Conservation (phyloP, 2,329 filamentous ascomycete genomes). For the Tolypocladium capitatum region DNA sequence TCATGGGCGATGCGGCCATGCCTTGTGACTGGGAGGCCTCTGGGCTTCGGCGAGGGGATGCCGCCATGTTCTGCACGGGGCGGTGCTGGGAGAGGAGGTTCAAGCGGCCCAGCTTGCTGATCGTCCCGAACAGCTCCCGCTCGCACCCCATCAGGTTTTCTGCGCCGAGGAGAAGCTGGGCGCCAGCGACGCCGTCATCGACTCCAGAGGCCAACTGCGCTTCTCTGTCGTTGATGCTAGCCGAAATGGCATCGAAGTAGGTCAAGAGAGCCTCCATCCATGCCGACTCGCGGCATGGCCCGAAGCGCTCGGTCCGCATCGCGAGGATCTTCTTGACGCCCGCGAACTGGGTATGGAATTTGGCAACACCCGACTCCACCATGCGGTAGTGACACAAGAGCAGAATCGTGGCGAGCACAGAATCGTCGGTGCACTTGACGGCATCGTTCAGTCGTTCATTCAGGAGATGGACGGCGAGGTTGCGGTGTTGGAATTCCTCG, state of each 20-base stretch:
- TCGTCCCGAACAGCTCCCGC: conserved; percentile 70
- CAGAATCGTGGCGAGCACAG: conserved; percentile 74
- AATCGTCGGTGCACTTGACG: conserved; percentile 65
- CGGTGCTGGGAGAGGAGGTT: conserved; percentile 70
- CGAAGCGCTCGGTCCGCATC: conserved; percentile 42
- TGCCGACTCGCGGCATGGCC: conserved; percentile 52
- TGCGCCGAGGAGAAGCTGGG: conserved; percentile 43
- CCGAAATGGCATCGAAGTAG: conserved; percentile 87
- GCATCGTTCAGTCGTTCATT: conserved; percentile 75
- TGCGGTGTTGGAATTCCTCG: conserved; percentile 73
- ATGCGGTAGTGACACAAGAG: conserved; percentile 87
- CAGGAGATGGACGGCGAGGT: conserved; percentile 64
- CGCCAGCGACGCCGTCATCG: conserved; percentile 38
- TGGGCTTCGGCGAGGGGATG: conserved; percentile 5
- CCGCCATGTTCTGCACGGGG: conserved; percentile 29
- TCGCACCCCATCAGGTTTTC: conserved; percentile 87
- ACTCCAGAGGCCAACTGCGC: conserved; percentile 61
- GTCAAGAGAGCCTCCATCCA: conserved; percentile 93
- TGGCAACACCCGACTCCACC: conserved; percentile 82
- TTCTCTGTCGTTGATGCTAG: conserved; percentile 83
- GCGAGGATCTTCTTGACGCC: conserved; percentile 83
- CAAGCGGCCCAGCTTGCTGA: conserved; percentile 69
- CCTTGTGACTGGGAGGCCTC: conserved; percentile 20
- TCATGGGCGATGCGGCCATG: conserved; percentile 26
- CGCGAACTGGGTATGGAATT: conserved; percentile 86